A percentile compares a stretch with the other conserved stretches of the same genome.
phyloP scores from a whole-genome alignment of 495 filamentous ascomycete species.

The Talaromyces proteolyticus region DNA sequence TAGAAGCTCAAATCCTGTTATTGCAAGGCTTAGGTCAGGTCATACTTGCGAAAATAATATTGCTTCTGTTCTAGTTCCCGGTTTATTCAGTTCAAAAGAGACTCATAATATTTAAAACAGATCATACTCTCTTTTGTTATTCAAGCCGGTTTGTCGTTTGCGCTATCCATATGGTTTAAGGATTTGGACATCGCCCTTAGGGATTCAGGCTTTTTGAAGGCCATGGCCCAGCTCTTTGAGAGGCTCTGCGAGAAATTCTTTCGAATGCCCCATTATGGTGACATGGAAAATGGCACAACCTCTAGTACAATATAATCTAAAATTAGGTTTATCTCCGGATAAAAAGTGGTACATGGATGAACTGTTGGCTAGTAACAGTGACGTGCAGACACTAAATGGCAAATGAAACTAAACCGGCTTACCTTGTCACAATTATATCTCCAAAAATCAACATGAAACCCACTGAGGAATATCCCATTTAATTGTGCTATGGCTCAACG shows the following conservation, averaged over 20 bases:
- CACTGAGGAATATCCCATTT: not conserved
- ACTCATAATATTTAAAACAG: conserved; percentile 1
- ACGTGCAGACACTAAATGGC: conserved; percentile 5
- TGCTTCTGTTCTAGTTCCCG: not conserved
- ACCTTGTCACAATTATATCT: not conserved
- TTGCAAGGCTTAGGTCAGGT: not conserved
- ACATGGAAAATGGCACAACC: not conserved
- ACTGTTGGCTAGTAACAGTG: not conserved
- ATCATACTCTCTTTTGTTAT: conserved; percentile 6
- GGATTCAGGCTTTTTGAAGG: not conserved
- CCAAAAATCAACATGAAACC: not conserved
- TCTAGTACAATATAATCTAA: not conserved
- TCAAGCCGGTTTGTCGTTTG: conserved; percentile 3
- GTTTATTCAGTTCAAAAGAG: not conserved
- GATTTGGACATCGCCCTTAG: not conserved
- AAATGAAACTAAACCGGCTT: not conserved
- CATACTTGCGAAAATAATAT: not conserved
- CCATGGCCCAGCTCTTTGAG: not conserved
- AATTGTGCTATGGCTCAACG: conserved; percentile 1
- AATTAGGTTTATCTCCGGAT: not conserved
- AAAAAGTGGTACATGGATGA: not conserved
- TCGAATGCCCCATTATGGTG: not conserved
- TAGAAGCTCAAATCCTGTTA: not conserved
- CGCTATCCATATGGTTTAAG: not conserved
- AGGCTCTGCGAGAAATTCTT: not conserved